Evolutionary conservation across 2,329 filamentous ascomycete species (phyloP).

Genomic region (Cladophialophora carrionii): DNA sequence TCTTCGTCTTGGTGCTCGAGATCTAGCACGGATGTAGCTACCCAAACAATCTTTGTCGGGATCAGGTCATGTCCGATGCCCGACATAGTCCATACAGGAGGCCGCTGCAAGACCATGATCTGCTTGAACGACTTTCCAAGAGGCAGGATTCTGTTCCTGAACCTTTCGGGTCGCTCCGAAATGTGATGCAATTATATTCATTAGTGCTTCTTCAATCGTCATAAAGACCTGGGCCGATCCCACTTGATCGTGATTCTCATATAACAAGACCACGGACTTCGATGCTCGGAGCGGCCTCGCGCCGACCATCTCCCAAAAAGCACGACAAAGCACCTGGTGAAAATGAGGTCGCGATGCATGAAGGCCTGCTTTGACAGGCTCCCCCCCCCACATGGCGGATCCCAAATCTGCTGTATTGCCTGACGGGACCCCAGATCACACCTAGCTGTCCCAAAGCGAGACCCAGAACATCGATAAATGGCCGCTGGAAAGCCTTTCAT

Average conservation of each 20-base stretch:
- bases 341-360: background rate
- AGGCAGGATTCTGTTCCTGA: background rate
- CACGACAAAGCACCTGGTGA: background rate
- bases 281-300: background rate
- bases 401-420: constrained; percentile 8
- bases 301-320: background rate
- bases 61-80: constrained; percentile 22
- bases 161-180: background rate
- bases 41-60: constrained; percentile 10
- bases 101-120: background rate
- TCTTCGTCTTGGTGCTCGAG: constrained; percentile 8
- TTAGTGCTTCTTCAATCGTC: constrained; percentile 1
- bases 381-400: background rate
- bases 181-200: constrained; percentile 3
- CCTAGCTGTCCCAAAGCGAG: background rate
- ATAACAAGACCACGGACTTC: background rate
- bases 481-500: constrained; percentile 1
- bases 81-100: constrained; percentile 11
- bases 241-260: background rate
- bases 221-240: background rate
- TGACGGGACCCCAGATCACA: background rate
- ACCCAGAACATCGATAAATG: constrained; percentile 3
- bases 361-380: background rate
- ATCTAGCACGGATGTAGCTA: constrained; percentile 12
- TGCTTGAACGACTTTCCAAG: background rate